Percentiles rank a stretch among this genome's conserved stretches.
Evolutionary conservation across 129 eudicot genomes (phyloP).

Genomic region (Artemisia argyi): DNA sequence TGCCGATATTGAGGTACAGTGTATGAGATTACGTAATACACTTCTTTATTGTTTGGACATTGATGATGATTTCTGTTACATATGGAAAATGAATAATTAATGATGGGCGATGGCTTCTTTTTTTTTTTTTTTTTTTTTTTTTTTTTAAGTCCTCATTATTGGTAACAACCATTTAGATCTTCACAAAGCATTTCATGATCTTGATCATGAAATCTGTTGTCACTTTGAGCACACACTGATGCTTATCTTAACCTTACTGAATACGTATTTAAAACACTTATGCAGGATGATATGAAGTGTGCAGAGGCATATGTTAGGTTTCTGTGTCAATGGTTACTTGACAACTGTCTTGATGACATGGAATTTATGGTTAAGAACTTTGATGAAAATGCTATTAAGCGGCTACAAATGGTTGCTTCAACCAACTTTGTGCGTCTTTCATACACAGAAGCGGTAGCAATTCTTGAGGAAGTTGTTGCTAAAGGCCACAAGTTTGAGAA

Average conservation of each 20-base stretch:
- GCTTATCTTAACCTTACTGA: not conserved
- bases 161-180: not conserved
- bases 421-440: slow-evolving; percentile 66
- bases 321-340: slow-evolving; percentile 83
- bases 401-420: slow-evolving; percentile 75
- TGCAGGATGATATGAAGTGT: slow-evolving; percentile 92
- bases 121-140: too few species aligned
- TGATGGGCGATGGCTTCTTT: too few species aligned
- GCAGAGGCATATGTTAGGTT: slow-evolving; percentile 87
- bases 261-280: not conserved
- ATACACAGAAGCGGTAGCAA: slow-evolving; percentile 77
- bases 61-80: not conserved
- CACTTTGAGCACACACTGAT: not conserved
- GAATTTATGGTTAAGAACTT: slow-evolving; percentile 69
- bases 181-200: not conserved
- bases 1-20: too few species aligned
- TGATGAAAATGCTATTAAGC: slow-evolving; percentile 63
- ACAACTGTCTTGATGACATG: slow-evolving; percentile 86
- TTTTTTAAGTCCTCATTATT: not conserved
- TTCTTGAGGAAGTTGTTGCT: slow-evolving; percentile 71
- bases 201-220: not conserved
- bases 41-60: not conserved
- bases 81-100: not conserved
- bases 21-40: too few species aligned
- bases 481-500: slow-evolving; percentile 74